Percentiles rank a stretch among this genome's conserved stretches.
phyloP scores from a whole-genome alignment of 2,329 filamentous ascomycete species.

The Sarocladiaceae sp. region DNA sequence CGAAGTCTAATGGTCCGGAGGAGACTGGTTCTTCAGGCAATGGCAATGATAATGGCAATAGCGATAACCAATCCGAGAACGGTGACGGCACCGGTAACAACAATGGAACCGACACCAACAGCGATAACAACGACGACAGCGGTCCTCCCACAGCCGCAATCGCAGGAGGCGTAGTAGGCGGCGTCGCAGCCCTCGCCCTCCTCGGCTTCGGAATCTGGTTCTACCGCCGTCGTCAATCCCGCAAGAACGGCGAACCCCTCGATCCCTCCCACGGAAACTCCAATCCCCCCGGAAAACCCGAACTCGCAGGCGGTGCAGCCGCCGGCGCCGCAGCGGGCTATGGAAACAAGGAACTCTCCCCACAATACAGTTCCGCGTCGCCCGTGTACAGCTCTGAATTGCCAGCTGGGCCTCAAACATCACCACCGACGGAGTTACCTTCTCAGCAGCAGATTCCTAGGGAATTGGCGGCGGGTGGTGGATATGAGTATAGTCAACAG shows the following conservation, averaged over 20 bases:
- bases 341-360: constrained; percentile 11
- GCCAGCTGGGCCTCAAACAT: not conserved
- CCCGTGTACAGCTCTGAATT: not conserved
- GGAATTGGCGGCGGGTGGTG: not conserved
- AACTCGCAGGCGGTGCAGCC: constrained; percentile 17
- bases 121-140: constrained; percentile 9
- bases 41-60: not conserved
- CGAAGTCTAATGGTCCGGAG: constrained; percentile 11
- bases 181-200: constrained; percentile 20
- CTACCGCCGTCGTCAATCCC: constrained; percentile 27
- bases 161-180: constrained; percentile 24
- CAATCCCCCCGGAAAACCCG: constrained; percentile 26
- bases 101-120: constrained; percentile 11
- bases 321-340: not conserved
- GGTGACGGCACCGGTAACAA: constrained; percentile 1
- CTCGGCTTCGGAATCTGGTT: constrained; percentile 30
- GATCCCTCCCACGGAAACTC: constrained; percentile 8
- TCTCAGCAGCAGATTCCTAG: constrained; percentile 2
- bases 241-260: constrained; percentile 15
- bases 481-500: not conserved
- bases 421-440: not conserved
- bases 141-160: constrained; percentile 27
- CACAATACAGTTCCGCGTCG: not conserved
- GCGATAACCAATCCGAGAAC: constrained; percentile 5
- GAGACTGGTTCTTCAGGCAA: constrained; percentile 16